Evolutionary conservation across 2,329 filamentous ascomycete species (phyloP), one percentile per base, ranked within the genome.

Genomic region (Septoria linicola): DNA sequence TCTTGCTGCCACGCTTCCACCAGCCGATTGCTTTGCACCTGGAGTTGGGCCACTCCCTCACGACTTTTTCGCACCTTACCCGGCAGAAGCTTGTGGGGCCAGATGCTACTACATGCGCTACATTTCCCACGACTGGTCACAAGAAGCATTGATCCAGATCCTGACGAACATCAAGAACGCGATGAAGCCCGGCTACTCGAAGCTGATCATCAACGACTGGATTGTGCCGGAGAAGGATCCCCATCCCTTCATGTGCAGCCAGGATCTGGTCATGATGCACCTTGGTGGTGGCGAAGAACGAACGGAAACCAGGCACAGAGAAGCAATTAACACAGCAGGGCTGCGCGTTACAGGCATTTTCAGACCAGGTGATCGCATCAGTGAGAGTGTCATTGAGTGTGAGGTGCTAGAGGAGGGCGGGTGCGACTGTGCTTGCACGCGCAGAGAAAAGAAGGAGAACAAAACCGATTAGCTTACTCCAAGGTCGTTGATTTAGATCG

Each of bases 61-160:
- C 46, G 67, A 71, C 41, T 64, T 71, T 34, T 67, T 65, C 50
- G 66, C 62, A 0, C 58, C 64, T 6, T 65, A 68, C 40, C 58
- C 59, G 8, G 56, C 68, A 4, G 42, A 63, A 21, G 47, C 55
- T 25, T 35, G 32, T 14, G 56, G 48, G 14, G 65, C 64, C 2
- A 41, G 62, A 6, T 55, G 55, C 2, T 67, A 66, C 41, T 65
- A 56, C 48, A 47, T 68, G 41, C 60, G 62, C 37, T 56, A 55
- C 14, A 54, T 66, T 11, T 57, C 66, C 20, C 66, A 68, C 50
- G 62, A 69, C 51, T 70, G 66, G 66, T 52, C 63, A 2, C 61
- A 68, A 36, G 58, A 58, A 11, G 46, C 55, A 17, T 65, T 60
- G 16, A 30, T 51, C 14, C 41, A 53, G 20, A 70, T 70, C n/a